A percentile compares a stretch with the other conserved stretches of the same genome.
phyloP scores from a whole-genome alignment of 192 early-diverging fungal genomes.

The Podila epicladia region DNA sequence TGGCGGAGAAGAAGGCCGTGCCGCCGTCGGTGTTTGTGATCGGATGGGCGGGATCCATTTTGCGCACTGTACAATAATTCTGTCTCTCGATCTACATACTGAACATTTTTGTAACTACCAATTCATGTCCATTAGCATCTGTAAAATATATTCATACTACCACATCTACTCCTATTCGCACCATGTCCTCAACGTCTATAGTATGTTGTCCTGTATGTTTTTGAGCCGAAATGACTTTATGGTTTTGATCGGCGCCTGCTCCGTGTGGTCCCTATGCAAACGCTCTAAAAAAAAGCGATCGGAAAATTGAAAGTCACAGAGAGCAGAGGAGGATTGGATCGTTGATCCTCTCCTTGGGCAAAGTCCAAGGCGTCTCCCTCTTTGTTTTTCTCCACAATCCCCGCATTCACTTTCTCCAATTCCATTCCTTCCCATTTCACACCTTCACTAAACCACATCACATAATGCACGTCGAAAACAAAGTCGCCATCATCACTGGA shows the following conservation, averaged over 20 bases:
- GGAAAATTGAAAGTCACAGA: not conserved
- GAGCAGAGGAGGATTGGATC: not conserved
- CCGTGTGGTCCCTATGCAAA: not conserved
- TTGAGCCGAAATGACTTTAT: not conserved
- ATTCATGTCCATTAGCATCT: not conserved
- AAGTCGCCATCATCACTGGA: constrained; percentile 77
- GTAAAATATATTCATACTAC: not conserved
- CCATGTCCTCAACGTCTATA: too few relatives aligned
- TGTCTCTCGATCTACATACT: not conserved
- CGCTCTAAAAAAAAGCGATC: not conserved
- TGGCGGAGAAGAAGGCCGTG: constrained; percentile 69
- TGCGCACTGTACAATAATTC: not conserved
- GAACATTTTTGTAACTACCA: not conserved
- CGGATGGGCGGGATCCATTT: constrained; percentile 64
- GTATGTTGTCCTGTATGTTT: not conserved
- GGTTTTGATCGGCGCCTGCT: not conserved
- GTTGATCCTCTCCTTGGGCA: not conserved
- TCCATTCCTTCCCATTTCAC: not conserved
- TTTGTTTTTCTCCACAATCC: not conserved
- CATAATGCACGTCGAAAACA: constrained; percentile 54
- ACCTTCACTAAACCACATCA: not conserved
- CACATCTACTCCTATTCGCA: not conserved
- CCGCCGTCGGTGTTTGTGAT: constrained; percentile 85
- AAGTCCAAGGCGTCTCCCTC: not conserved
- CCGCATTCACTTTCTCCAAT: not conserved